Evolutionary conservation across 2,329 filamentous ascomycete genomes (phyloP), one percentile per base, ranked within the genome.

Genomic region (Talaromyces albobiverticillius): DNA sequence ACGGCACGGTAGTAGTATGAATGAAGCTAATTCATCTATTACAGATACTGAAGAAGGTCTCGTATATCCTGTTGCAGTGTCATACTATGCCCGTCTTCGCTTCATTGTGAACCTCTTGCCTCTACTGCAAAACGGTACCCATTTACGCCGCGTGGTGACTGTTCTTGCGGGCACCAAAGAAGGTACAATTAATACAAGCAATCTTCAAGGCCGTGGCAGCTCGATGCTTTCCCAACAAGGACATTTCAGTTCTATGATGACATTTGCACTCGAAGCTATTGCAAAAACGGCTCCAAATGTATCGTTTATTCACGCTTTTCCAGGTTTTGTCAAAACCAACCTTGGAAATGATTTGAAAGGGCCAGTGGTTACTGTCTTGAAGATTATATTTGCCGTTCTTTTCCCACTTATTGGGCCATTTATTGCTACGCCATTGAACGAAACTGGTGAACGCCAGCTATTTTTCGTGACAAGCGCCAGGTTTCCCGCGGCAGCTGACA

Each of bases 71-170:
- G 73, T 77, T 22, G 73, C 78, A 7, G 72, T 86, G 14, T 71
- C 73, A 18, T 81, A 79, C 67, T 85, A 86, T 67, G 74, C 79
- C 4, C 83, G 83, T 18, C 75, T 80, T 58, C 80, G 81, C 36
- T 81, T 85, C 61, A 73, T 80, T 11, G 54, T 74, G 42, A 82
- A 84, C 51, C 75, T 87, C 0, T 76, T 85, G 8, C 83, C 84
- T 0, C 72, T 79, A 0, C 72, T 87, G 2, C 69, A 71, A 10
- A 63, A 62, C n/a, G 75, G 81, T 0, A 60, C 72, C 0, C 57
- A 68, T 4, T 71, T 83, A 22, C 74, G 78, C 0, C 79, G 82
- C 8, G 79, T 84, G 8, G 74, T 85, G 22, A 78, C 70, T n/a
- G 75, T 85, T n/a, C 68, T 81, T 1, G 77, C 75, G 0, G 80